Evolutionary conservation across 1,284 basidiomycete species (phyloP).

Genomic region (Austropuccinia psidii): DNA sequence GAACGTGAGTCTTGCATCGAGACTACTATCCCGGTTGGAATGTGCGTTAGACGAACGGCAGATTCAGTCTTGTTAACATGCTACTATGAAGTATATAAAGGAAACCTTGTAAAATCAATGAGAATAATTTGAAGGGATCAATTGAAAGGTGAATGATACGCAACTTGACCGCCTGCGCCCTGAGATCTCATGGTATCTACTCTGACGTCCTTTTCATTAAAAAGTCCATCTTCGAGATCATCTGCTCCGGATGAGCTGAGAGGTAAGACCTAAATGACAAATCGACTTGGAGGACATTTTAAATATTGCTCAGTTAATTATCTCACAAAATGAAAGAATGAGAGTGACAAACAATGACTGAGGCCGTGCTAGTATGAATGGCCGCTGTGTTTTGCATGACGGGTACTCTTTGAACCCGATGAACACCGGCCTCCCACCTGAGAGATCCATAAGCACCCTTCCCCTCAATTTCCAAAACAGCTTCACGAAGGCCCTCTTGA

Average conservation of each 20-base stretch:
- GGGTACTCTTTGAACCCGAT: constrained; percentile 89
- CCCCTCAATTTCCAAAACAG: constrained; percentile 72
- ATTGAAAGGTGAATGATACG: background rate
- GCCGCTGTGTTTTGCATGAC: constrained; percentile 77
- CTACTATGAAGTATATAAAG: constrained; percentile 48
- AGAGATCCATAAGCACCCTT: constrained; percentile 68
- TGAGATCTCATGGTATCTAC: constrained; percentile 88
- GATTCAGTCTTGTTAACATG: constrained; percentile 99
- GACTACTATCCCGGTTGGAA: constrained; percentile 86
- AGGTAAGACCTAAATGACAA: constrained; percentile 63
- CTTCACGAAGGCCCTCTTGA: constrained; percentile 68
- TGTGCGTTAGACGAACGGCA: constrained; percentile 88
- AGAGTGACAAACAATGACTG: constrained; percentile 62
- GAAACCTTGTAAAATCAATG: background rate
- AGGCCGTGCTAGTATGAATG: constrained; percentile 86
- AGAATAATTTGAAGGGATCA: background rate
- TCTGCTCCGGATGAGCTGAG: constrained; percentile 50
- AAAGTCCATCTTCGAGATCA: constrained; percentile 50
- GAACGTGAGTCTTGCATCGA: constrained; percentile 98
- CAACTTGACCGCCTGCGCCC: constrained; percentile 90
- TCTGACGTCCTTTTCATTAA: constrained; percentile 76
- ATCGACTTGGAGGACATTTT: background rate
- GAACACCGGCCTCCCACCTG: constrained; percentile 87
- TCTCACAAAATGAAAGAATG: constrained; percentile 2
- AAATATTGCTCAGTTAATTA: background rate